phyloP scores from a whole-genome alignment of 192 early-diverging fungal species.

The Phlyctochytrium arcticum region DNA sequence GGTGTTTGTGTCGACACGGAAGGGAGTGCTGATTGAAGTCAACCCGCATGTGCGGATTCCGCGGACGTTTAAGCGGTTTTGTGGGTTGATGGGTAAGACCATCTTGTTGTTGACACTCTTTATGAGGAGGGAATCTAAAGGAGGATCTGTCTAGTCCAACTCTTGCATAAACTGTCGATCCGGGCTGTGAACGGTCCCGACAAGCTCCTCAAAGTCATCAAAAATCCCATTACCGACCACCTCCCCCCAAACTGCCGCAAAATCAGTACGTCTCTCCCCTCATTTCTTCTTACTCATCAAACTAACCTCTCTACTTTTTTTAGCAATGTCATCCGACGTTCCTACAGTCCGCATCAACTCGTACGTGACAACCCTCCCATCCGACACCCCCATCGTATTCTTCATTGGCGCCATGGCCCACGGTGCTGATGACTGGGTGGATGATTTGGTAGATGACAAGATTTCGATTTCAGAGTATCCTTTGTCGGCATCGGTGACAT shows the following conservation, averaged over 20 bases:
- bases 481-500: slow-evolving; percentile 94
- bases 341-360: slow-evolving; percentile 74
- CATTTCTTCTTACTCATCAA: neutral
- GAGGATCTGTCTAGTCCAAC: slow-evolving; percentile 67
- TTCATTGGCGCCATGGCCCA: slow-evolving; percentile 97
- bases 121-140: neutral
- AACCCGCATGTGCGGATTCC: slow-evolving; percentile 98
- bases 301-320: neutral
- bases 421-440: slow-evolving; percentile 92
- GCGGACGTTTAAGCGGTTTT: slow-evolving; percentile 99
- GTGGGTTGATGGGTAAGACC: slow-evolving; percentile 88
- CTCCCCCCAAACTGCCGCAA: slow-evolving; percentile 84
- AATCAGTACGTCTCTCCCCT: slow-evolving; percentile 58
- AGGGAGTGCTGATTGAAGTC: slow-evolving; percentile 95
- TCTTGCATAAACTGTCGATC: slow-evolving; percentile 96
- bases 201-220: slow-evolving; percentile 93
- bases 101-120: neutral
- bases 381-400: slow-evolving; percentile 79
- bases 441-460: slow-evolving; percentile 94
- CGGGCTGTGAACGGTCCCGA: slow-evolving; percentile 86
- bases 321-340: slow-evolving; percentile 83
- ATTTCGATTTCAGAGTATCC: slow-evolving; percentile 97
- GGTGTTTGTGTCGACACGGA: slow-evolving; percentile 93
- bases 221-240: slow-evolving; percentile 96
- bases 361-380: slow-evolving; percentile 78